Evolutionary conservation across 2,329 filamentous ascomycete species (phyloP).

Genomic region (Aureobasidium musti): DNA sequence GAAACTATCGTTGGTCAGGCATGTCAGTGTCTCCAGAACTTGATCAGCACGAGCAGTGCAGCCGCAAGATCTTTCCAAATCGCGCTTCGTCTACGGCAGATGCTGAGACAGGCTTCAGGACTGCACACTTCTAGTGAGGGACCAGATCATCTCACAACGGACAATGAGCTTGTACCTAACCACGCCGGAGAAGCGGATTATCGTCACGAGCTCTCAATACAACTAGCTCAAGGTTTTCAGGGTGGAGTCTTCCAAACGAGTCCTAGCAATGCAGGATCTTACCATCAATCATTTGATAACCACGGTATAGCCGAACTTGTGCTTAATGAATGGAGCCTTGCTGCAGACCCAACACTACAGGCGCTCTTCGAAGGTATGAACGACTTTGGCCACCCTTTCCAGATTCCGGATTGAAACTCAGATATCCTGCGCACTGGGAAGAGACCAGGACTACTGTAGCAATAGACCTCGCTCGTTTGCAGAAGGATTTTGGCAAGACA

Average conservation of each 20-base stretch:
- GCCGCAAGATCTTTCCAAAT: conserved; percentile 12
- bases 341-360: conserved; percentile 2
- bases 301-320: conserved; percentile 11
- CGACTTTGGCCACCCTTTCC: conserved; percentile 19
- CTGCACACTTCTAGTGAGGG: background rate
- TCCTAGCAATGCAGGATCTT: background rate
- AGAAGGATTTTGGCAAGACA: too few species aligned
- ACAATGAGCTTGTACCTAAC: background rate
- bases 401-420: conserved; percentile 4
- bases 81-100: conserved; percentile 7
- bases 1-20: conserved; percentile 10
- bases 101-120: conserved; percentile 1
- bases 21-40: conserved; percentile 9
- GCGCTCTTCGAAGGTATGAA: conserved; percentile 17
- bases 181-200: background rate
- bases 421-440: background rate
- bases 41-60: conserved; percentile 13
- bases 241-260: conserved; percentile 13
- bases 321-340: conserved; percentile 19
- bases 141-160: background rate
- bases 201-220: conserved; percentile 16
- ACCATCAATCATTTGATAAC: conserved; percentile 10
- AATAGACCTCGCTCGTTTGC: too few species aligned
- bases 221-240: conserved; percentile 11
- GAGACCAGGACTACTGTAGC: too few species aligned